Evolutionary conservation across 2,329 filamentous ascomycete species (phyloP).

Genomic region (Gnomoniopsis smithogilvyi): DNA sequence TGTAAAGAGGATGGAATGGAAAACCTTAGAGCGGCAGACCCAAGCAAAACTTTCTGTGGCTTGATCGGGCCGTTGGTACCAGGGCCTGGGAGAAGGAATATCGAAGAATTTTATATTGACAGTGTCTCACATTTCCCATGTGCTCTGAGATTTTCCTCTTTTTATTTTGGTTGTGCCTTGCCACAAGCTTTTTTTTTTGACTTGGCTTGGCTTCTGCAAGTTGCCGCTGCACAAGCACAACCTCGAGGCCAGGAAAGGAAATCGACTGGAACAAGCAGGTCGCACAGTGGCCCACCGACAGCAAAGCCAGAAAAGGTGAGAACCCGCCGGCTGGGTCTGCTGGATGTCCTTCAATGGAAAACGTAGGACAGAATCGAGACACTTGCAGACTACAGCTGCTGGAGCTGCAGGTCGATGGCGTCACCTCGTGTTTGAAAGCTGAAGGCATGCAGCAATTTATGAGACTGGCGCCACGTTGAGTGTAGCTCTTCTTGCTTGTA

Average conservation of each 20-base stretch:
- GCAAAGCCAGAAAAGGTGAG: neutral
- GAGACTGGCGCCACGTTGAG: neutral
- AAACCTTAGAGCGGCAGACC: neutral
- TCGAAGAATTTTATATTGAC: neutral
- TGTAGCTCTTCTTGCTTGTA: neutral
- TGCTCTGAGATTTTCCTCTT: neutral
- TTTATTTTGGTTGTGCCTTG: neutral
- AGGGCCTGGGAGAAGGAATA: neutral
- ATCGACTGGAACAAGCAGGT: neutral
- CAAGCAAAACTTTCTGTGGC: neutral
- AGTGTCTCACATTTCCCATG: neutral
- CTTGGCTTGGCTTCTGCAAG: neutral
- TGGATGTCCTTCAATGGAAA: neutral
- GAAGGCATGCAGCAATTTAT: neutral
- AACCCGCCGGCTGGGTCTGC: neutral
- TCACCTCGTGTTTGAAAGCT: neutral
- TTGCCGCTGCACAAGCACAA: neutral
- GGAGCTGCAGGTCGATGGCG: neutral
- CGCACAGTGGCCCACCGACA: neutral
- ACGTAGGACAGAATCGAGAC: neutral
- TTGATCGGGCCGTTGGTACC: neutral
- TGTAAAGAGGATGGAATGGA: neutral
- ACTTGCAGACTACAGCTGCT: neutral
- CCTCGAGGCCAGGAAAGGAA: neutral
- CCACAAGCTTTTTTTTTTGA: neutral